Evolutionary conservation across 495 filamentous ascomycete species (phyloP), one percentile per base, ranked within the genome.

Genomic region (Daldinia decipiens): DNA sequence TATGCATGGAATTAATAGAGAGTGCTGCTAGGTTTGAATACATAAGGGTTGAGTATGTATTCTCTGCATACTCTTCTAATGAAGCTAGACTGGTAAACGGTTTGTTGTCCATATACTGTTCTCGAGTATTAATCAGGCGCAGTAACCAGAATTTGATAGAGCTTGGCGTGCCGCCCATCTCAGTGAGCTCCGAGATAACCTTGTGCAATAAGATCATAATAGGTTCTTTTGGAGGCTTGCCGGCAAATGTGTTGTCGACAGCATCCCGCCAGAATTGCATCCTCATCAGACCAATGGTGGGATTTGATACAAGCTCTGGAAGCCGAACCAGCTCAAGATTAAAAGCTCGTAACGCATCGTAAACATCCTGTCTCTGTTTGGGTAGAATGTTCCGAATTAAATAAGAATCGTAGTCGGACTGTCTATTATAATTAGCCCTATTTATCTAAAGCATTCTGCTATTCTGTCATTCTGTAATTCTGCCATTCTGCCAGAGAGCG

Each of bases 241-340:
- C 88, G 4, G 89, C 82, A 34, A 96, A 89, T 3, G 89, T 87
- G 36, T 87, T 87, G n/a, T 87, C 85, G 31, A 98, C 79, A 24
- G 91, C 85, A 72, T 97, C 94, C 31, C 91, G 87, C 93, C 96
- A 98, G 84, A 97, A 98, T 79, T 97, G 92, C 71, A 96, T 90
- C 45, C 95, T 93, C 84, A 98, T 88, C 17, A 88, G 84, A 13
- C 92, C 95, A 55, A 97, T 89, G 17, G 91, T 90, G 24, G 89
- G 86, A 38, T 88, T 94, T 61, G 91, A 93, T 17, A 94, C 93
- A 7, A 90, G 87, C 82, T 98, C 95, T 58, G 95, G 91, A 68
- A 98, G 90, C 39, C 90, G 85, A 40, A 94, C 93, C 40, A 97
- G 86, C 70, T 97, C 94, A 75, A 97, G 86, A 76, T 99, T 99